These are phyloP conservation scores for Otatea glauca DNA, from an alignment of 176 grass and related monocot genomes.

Conservation along the genomic window DNA sequence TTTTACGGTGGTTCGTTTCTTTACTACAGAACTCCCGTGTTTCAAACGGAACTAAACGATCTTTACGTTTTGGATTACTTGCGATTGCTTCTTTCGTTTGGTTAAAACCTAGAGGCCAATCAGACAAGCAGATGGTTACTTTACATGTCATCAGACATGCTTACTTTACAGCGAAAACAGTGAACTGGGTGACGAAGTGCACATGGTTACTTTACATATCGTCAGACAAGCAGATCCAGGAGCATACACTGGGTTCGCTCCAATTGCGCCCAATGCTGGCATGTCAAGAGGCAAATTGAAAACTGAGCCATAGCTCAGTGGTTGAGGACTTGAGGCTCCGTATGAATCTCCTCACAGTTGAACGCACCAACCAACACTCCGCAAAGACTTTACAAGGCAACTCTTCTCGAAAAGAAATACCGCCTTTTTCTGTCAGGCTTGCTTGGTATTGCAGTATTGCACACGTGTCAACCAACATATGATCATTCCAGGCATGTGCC, in stretches of 20 bases:
- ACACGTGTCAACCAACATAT: neutral
- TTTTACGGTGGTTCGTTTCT: neutral
- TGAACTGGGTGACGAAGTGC: neutral
- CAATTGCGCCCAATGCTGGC: no score
- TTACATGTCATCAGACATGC: neutral
- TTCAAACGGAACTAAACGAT: neutral
- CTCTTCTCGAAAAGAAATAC: constrained; percentile 13
- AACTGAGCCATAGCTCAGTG: no score
- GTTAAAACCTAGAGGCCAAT: constrained; percentile 17
- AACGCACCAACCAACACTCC: constrained; percentile 6
- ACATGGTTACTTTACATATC: neutral
- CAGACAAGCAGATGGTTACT: neutral
- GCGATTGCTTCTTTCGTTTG: neutral
- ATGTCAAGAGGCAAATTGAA: neutral
- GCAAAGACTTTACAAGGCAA: neutral
- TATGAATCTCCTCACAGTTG: neutral
- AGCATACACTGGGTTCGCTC: neutral
- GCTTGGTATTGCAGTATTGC: neutral
- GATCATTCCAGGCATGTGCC: constrained; percentile 6
- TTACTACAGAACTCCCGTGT: neutral
- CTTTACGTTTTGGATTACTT: neutral
- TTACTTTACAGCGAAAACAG: neutral
- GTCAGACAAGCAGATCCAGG: neutral
- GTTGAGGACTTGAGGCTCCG: no score
- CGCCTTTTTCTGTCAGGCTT: neutral